Base-by-base conservation (phyloP, 2,329 filamentous ascomycete genomes). In the Pseudogymnoascus sp. region DNA sequence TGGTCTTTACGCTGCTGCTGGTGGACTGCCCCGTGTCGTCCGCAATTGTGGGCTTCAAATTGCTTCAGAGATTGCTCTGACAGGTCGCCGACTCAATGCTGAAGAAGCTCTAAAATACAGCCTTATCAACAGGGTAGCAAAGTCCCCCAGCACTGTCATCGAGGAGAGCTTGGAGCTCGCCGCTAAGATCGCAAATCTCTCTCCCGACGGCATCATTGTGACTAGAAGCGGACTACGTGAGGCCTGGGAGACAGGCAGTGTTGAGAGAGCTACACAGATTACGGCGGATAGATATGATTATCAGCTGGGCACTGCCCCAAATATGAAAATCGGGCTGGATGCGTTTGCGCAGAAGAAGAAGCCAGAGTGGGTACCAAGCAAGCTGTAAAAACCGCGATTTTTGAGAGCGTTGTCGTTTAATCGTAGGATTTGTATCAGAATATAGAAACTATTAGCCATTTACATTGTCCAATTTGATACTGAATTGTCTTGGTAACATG, bases 261-360 rank as follows among this genome's bases (percentile, higher is more conserved):
- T 89, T 58, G 78, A 81, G 21, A 78, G 81, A 39, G 80, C 80
- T 0, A 80, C 84, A 75, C 84, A 82, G 67, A 71, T 87, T 60
- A 77, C 80, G n/a, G 77, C 81, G 41, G 80, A 81, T 1, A 81
- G 85, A 71, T 67, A 74, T 76, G 84, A 82, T 66, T 76, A 75
- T 60, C 75, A 75, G 62, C 75, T 92, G 60, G 77, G 84, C 64
- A 79, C 77, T 2, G 87, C 84, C 0, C 85, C 88, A 66, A 93
- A 93, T 74, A 84, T 90, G 72, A 81, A 79, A 62, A 89, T 92
- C 75, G 89, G 89, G 0, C 75, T 92, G 24, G 75, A 74, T 72
- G 89, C 89, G 64, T 93, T 93, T 77, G 84, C 86, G n/a, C 85
- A 88, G 78, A 90, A 86, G 79, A 78, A 86, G 69, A 80, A 81